These are phyloP conservation scores for Neurospora tetraspora DNA, from an alignment of 495 filamentous ascomycete species.

Conservation along the genomic window DNA sequence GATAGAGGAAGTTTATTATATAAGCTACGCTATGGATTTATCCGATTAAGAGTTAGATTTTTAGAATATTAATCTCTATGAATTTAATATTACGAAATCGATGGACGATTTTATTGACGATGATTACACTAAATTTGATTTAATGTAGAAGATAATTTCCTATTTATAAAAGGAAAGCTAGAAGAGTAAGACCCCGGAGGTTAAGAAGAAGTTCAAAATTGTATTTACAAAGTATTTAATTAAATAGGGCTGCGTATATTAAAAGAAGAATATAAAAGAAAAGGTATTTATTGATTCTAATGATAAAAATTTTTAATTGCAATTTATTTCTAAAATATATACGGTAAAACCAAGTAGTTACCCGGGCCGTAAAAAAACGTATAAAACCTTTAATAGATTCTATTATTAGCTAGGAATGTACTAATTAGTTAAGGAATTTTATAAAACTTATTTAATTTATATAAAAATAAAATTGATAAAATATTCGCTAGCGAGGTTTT, in stretches of 20 bases:
- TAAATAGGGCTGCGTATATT: neutral
- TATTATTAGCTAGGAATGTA: neutral
- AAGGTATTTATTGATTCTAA: neutral
- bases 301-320: neutral
- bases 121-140: too few species aligned
- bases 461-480: neutral
- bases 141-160: too few species aligned
- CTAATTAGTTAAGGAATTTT: neutral
- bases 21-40: neutral
- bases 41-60: too few species aligned
- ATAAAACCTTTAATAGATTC: neutral
- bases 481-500: fast-evolving
- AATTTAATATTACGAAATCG: too few species aligned
- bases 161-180: neutral
- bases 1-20: neutral
- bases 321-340: neutral
- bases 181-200: fast-evolving
- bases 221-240: neutral
- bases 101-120: too few species aligned
- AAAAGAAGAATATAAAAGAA: neutral
- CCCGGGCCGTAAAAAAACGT: neutral
- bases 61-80: too few species aligned
- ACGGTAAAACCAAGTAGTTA: neutral
- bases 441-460: neutral
- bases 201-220: neutral